These are phyloP conservation scores for Mycena polygramma DNA, from an alignment of 768 basidiomycete species.

Conservation along the genomic window DNA sequence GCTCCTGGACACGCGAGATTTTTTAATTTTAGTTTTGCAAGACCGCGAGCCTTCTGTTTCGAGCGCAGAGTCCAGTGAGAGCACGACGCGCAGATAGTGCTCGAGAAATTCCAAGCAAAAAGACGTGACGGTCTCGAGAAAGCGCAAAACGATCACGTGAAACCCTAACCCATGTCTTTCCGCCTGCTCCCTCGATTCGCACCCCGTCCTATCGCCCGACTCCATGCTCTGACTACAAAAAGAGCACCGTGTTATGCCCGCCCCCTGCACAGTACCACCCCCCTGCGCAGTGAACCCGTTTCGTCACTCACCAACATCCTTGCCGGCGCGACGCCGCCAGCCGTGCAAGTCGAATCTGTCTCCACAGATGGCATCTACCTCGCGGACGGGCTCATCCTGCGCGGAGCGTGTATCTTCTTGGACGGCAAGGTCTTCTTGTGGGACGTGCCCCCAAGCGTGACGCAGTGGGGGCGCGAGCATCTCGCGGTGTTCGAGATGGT, in stretches of 20 bases:
- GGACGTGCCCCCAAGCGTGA: constrained; percentile 79
- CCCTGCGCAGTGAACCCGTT: constrained; percentile 32
- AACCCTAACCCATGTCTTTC: constrained; percentile 1
- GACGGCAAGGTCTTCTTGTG: constrained; percentile 91
- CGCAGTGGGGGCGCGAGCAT: constrained; percentile 80
- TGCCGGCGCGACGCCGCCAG: constrained; percentile 73
- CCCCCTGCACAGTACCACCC: constrained; percentile 36
- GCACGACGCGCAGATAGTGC: too few species aligned
- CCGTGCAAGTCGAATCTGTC: constrained; percentile 80
- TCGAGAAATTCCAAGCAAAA: neutral
- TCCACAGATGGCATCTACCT: constrained; percentile 75
- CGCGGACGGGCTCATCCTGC: constrained; percentile 82
- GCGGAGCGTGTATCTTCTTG: constrained; percentile 85
- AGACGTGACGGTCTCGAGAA: neutral
- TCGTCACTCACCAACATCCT: constrained; percentile 78
- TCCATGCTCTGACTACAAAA: neutral
- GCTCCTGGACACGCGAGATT: too few species aligned
- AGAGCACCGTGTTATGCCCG: neutral
- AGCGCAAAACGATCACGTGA: constrained; percentile 10
- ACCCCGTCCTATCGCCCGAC: neutral
- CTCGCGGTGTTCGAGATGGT: constrained; percentile 88
- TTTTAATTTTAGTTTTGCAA: too few species aligned
- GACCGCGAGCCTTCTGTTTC: too few species aligned
- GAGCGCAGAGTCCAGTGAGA: too few species aligned
- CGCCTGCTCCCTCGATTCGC: constrained; percentile 16